Conservation (phyloP, 176 grass and related monocot species). For the Bromus sterilis region DNA sequence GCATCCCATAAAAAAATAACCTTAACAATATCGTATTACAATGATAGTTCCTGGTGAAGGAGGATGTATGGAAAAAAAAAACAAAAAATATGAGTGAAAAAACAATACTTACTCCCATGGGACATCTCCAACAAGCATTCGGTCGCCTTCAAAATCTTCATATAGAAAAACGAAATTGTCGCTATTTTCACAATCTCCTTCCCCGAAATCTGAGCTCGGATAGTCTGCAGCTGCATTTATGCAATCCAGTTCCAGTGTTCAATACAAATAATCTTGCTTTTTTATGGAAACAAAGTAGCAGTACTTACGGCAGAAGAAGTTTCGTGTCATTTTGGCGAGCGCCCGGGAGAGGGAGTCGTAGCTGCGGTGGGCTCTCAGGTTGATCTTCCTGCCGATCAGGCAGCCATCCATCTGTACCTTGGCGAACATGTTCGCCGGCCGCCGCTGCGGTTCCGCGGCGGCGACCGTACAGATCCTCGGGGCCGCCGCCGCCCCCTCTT, state of each 20-base stretch:
- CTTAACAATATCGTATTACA: not conserved
- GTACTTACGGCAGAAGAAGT: conserved; percentile 65
- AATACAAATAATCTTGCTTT: too few relatives aligned
- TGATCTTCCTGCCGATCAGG: conserved; percentile 65
- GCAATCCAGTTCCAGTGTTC: not conserved
- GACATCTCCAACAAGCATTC: conserved; percentile 85
- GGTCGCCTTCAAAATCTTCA: conserved; percentile 84
- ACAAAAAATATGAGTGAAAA: too few relatives aligned
- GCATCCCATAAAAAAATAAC: not conserved
- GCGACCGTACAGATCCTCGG: not conserved
- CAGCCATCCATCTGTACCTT: conserved; percentile 86
- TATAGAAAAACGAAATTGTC: conserved; percentile 64
- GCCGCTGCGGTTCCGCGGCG: not conserved
- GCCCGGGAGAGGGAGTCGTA: conserved; percentile 53
- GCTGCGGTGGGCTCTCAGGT: conserved; percentile 51
- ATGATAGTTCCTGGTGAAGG: not conserved
- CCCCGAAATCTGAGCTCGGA: not conserved
- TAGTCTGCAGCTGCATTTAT: conserved; percentile 38
- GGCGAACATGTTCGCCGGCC: conserved; percentile 47
- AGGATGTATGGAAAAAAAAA: not conserved
- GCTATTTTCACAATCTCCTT: conserved; percentile 2
- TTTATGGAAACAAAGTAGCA: too few relatives aligned
- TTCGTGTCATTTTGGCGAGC: conserved; percentile 55
- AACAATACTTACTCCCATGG: conserved; percentile 78
- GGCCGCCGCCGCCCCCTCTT: not conserved